Evolutionary conservation across 2,329 filamentous ascomycete species (phyloP), one percentile per base, ranked within the genome.

Genomic region (Fusarium nelsonii): DNA sequence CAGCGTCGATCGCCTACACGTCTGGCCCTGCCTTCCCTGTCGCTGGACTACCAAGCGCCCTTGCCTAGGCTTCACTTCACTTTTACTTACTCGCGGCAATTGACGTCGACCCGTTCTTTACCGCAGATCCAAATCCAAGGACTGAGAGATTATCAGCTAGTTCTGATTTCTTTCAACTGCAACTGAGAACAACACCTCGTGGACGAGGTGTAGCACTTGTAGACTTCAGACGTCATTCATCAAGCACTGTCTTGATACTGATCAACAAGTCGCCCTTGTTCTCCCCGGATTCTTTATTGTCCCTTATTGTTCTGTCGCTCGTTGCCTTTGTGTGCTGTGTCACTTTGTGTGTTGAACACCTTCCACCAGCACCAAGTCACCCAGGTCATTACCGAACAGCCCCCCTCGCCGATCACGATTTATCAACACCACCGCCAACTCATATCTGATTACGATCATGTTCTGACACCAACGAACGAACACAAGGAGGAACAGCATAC

Each of bases 301-400:
- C 43, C 64, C 50, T 46, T 18, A 53, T 64, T 58, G 33, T 52
- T 43, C 40, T 40, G 45, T 52, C 34, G 30, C 28, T 43, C 33
- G 43, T 40, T 55, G 53, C 58, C 63, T 65, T 65, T 56, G 68
- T 56, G 68, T 62, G 56, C 44, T 56, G 45, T 34, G 53, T 63
- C 65, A 59, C 48, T 58, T 67, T 72, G 65, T 69, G 69, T 69
- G 58, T 60, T 63, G 68, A 69, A 71, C 68, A 71, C 69, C 41
- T 45, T 50, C 49, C 40, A 26, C 41, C 43, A 33, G 57, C 39
- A 28, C 46, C 52, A 63, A 66, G 48, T 60, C 33, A 59, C 51
- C 40, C 40, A 50, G 69, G 37, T 53, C 68, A 57, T 52, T 44
- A 39, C 54, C 40, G 57, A 71, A 54, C 61, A 58, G 34, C 46